Percentiles rank a stretch among this genome's conserved stretches.
Conservation (phyloP, 495 filamentous ascomycete genomes). For the Penicillium simplicissimum region DNA sequence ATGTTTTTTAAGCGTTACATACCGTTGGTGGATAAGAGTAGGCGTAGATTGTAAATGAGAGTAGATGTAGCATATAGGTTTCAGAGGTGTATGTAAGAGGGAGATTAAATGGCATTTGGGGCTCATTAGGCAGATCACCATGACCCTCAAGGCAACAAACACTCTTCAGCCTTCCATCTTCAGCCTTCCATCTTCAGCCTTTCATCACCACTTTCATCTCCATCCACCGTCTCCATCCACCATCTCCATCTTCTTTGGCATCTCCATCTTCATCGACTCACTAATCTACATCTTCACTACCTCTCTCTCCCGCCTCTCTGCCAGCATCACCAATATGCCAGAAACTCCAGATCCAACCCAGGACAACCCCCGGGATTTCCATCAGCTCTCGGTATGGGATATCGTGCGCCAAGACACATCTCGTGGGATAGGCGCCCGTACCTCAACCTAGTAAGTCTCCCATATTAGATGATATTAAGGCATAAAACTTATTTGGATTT, state of each 20-base stretch:
- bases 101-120: background rate
- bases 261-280: no score
- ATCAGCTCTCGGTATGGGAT: background rate
- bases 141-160: slow-evolving; percentile 5
- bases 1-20: background rate
- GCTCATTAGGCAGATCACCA: background rate
- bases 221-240: background rate
- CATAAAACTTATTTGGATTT: background rate
- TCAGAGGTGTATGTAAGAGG: slow-evolving; percentile 3
- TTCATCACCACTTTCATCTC: background rate
- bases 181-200: background rate
- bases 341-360: background rate
- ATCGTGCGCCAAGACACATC: background rate
- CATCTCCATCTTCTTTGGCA: background rate
- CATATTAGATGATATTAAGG: background rate
- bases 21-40: background rate
- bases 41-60: background rate
- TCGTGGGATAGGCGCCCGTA: no score
- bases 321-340: background rate
- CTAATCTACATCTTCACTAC: background rate
- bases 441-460: background rate
- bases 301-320: background rate
- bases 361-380: background rate
- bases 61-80: background rate
- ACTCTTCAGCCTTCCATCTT: background rate